Conservation (phyloP, 2,329 filamentous ascomycete species). For the Teratosphaeria destructans region DNA sequence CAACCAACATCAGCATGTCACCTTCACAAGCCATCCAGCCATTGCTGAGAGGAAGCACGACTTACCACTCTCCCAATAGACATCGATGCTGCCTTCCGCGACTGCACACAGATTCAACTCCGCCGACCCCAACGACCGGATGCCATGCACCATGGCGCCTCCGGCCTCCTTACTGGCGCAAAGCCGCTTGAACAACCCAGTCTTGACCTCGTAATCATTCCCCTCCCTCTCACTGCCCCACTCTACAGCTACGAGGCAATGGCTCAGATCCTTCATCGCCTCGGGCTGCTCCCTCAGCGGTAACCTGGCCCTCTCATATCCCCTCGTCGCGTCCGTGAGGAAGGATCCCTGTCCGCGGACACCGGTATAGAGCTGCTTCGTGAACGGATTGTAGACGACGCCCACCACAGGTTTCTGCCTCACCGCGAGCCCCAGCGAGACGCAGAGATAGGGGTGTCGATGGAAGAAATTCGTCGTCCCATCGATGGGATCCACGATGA, state of each 20-base stretch:
- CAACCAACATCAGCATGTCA: neutral
- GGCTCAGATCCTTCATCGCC: constrained; percentile 50
- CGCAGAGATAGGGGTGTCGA: constrained; percentile 61
- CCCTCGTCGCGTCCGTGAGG: constrained; percentile 11
- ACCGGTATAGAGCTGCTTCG: constrained; percentile 57
- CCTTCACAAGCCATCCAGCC: no score
- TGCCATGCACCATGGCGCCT: constrained; percentile 65
- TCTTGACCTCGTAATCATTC: constrained; percentile 60
- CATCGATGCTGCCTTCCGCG: constrained; percentile 59
- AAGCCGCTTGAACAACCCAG: constrained; percentile 50
- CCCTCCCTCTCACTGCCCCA: constrained; percentile 60
- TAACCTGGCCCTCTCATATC: neutral
- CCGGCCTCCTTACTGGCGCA: constrained; percentile 31
- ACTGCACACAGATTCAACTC: constrained; percentile 66
- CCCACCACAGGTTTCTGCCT: constrained; percentile 54
- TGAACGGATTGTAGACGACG: constrained; percentile 73
- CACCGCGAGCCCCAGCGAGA: constrained; percentile 64
- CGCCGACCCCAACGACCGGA: constrained; percentile 61
- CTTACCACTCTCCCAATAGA: constrained; percentile 59
- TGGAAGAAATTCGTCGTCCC: constrained; percentile 76
- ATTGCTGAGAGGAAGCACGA: neutral
- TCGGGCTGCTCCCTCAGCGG: constrained; percentile 38
- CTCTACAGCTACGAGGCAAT: constrained; percentile 58
- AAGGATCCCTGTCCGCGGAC: constrained; percentile 59
- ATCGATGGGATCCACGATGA: constrained; percentile 74